Evolutionary conservation across 2,329 filamentous ascomycete species (phyloP), one percentile per base, ranked within the genome.

Genomic region (Chaetomiaceae sp.): DNA sequence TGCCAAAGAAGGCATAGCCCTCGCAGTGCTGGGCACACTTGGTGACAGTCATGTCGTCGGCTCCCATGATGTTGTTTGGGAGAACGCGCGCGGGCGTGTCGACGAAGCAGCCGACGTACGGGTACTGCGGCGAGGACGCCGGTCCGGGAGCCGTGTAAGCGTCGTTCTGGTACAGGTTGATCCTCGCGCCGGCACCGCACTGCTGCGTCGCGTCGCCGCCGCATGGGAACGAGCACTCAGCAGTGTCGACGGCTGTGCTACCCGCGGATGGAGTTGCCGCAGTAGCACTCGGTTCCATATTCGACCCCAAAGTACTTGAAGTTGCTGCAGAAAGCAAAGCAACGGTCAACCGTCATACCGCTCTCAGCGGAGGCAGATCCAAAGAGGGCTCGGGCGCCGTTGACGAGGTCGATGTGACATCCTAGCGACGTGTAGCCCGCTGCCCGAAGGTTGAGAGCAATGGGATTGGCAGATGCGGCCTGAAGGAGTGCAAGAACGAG

Each of bases 11-110:
- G 17, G 47, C 31, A 33, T 44, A 60, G 9, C 47, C 56, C 20
- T 39, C 51, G 47, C 56, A 60, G 42, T 54, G 44, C 19, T 14
- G 27, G 6, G 53, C 51, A 22, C 58, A 60, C 17, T 37, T 52
- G n/a, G 57, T 56, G 19, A 55, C 27, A 6, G 48, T 59, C 75
- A 78, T 77, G 29, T 66, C 66, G 34, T 77, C 72, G 55, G 40
- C n/a, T 5, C 38, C 34, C 38, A 54, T 44, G 55, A 58, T 39
- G 3, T 48, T 46, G 47, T 51, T 20, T 3, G 58, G 58, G 7
- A 60, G 51, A 12, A 50, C 27, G 12, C 49, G 55, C 17, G 50
- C 31, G 9, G 17, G n/a, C 9, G 12, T 47, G 31, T 59, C 57
- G 42, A 52, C 51, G 37, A 52, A 59, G 48, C 57, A 59, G 11